Conservation (phyloP, 805 yeast genomes). For the Hanseniaspora occidentalis region DNA sequence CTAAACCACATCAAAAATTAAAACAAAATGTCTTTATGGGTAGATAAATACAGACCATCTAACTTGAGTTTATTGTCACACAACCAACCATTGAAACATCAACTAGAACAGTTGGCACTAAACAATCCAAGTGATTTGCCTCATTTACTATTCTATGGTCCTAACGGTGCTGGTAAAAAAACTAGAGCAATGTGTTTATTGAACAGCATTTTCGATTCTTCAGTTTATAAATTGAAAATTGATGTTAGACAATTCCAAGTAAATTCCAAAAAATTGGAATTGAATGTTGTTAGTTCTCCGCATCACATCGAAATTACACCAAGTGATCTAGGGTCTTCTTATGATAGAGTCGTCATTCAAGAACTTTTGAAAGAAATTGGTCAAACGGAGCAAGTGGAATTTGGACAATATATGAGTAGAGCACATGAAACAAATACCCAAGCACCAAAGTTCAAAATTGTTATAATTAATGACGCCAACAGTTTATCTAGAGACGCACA, state of each 20-base stretch:
- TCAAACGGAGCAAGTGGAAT: conserved; percentile 90
- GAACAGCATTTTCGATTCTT: conserved; percentile 69
- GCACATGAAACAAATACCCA: conserved; percentile 25
- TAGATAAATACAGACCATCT: conserved; percentile 83
- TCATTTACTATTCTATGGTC: conserved; percentile 85
- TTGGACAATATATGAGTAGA: conserved; percentile 22
- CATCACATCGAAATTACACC: conserved; percentile 94
- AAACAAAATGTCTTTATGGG: conserved; percentile 79
- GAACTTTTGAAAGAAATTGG: conserved; percentile 90
- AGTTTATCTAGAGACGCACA: conserved; percentile 86
- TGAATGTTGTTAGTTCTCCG: conserved; percentile 85
- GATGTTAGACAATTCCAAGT: conserved; percentile 81
- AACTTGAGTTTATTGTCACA: conserved; percentile 50
- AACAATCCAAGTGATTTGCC: conserved; percentile 56
- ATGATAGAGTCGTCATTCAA: conserved; percentile 85
- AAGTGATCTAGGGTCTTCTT: conserved; percentile 84
- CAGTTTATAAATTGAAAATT: conserved; percentile 73
- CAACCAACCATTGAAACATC: conserved; percentile 51
- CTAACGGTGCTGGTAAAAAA: conserved; percentile 95
- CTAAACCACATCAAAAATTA: not conserved
- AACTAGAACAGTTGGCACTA: conserved; percentile 37
- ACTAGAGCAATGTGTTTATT: conserved; percentile 78
- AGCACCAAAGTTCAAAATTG: conserved; percentile 57
- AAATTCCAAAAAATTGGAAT: conserved; percentile 65
- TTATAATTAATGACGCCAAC: conserved; percentile 85